These are phyloP conservation scores for Umbelopsis sp. DNA, from an alignment of 192 early-diverging fungal species.

Conservation along the genomic window DNA sequence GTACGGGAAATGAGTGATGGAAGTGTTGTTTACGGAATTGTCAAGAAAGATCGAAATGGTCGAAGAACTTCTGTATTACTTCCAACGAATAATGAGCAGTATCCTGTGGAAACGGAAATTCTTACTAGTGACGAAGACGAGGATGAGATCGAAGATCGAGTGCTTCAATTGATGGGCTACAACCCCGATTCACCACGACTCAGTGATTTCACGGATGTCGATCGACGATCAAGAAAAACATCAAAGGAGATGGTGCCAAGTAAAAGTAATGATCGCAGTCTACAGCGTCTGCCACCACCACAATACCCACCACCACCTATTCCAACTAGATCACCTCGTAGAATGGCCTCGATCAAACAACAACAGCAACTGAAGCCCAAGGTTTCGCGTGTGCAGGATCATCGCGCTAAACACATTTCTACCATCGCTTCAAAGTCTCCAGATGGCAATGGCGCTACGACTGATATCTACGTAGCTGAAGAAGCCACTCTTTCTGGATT, in stretches of 20 bases:
- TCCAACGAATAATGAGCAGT: neutral
- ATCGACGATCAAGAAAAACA: neutral
- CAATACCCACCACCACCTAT: slow-evolving; percentile 27
- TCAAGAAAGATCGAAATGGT: slow-evolving; percentile 28
- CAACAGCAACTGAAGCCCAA: slow-evolving; percentile 1
- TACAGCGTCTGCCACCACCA: neutral
- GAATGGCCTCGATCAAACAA: slow-evolving; percentile 13
- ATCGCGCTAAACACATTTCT: slow-evolving; percentile 21
- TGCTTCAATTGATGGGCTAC: slow-evolving; percentile 20
- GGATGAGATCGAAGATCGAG: slow-evolving; percentile 27
- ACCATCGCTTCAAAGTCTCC: neutral
- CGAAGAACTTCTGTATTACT: slow-evolving; percentile 24
- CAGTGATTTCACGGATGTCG: neutral
- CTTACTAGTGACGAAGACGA: slow-evolving; percentile 18
- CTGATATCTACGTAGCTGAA: slow-evolving; percentile 23
- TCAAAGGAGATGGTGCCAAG: neutral
- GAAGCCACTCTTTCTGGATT: slow-evolving; percentile 13
- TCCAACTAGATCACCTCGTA: slow-evolving; percentile 28
- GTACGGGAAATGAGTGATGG: slow-evolving; percentile 42
- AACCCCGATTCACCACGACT: slow-evolving; percentile 4
- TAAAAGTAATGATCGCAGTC: neutral
- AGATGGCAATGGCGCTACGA: neutral
- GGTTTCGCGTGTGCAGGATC: slow-evolving; percentile 17
- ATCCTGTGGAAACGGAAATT: neutral
- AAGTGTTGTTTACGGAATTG: slow-evolving; percentile 35